phyloP scores from a whole-genome alignment of 1,284 basidiomycete genomes.

The Cryptococcus floricola region DNA sequence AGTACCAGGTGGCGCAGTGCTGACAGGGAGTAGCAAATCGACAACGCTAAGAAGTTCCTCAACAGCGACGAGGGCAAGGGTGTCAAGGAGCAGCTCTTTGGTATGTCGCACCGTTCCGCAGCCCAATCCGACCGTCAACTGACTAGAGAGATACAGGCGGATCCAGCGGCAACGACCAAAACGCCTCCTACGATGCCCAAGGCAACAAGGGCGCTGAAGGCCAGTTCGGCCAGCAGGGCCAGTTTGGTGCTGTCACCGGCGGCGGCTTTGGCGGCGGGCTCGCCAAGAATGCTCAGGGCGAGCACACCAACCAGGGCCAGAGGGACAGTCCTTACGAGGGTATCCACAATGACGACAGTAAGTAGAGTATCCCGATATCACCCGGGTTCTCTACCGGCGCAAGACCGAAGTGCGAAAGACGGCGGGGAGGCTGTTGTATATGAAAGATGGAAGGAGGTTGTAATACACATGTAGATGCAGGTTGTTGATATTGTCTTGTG shows the following conservation, averaged over 20 bases:
- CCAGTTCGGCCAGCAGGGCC: slow-evolving; percentile 22
- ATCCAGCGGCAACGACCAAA: background rate
- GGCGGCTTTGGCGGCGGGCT: slow-evolving; percentile 20
- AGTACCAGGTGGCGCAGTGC: background rate
- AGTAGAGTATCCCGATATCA: background rate
- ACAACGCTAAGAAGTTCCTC: slow-evolving; percentile 31
- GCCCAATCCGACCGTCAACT: background rate
- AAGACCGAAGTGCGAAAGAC: no score
- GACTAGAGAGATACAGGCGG: background rate
- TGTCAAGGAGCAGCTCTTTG: slow-evolving; percentile 18
- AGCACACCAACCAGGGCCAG: slow-evolving; percentile 15
- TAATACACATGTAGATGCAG: background rate
- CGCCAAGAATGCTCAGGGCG: slow-evolving; percentile 10
- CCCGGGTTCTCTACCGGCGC: background rate
- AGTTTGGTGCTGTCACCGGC: slow-evolving; percentile 21
- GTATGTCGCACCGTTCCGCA: slow-evolving; percentile 1
- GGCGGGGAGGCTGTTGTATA: no score
- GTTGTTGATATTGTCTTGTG: background rate
- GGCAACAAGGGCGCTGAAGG: slow-evolving; percentile 19
- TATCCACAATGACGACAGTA: slow-evolving; percentile 9
- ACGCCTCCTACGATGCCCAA: slow-evolving; percentile 10
- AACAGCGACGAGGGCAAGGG: slow-evolving; percentile 27
- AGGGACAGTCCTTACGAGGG: slow-evolving; percentile 26
- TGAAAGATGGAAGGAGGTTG: background rate
- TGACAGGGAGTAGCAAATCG: slow-evolving; percentile 12